Conservation (phyloP, 1,139 yeast species). For the Lodderomyces theae region DNA sequence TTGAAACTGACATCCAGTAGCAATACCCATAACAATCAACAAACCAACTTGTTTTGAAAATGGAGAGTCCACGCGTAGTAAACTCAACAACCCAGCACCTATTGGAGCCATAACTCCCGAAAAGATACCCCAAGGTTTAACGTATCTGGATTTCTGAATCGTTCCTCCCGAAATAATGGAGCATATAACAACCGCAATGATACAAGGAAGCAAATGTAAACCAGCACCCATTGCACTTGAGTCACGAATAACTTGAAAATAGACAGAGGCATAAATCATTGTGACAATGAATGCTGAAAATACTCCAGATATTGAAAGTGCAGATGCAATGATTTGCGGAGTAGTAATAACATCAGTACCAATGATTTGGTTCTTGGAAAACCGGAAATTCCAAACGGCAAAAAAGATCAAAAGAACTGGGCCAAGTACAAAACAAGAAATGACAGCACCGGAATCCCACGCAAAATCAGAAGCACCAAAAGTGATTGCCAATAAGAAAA, state of each 20-base stretch:
- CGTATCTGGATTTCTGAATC: conserved; percentile 27
- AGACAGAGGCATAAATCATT: conserved; percentile 30
- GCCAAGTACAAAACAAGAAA: conserved; percentile 46
- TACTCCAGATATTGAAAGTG: conserved; percentile 20
- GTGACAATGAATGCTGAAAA: conserved; percentile 27
- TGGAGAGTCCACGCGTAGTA: conserved; percentile 31
- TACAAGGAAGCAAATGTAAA: conserved; percentile 34
- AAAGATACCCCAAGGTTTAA: conserved; percentile 30
- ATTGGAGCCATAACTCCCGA: conserved; percentile 29
- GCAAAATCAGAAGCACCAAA: conserved; percentile 47
- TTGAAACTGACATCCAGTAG: conserved; percentile 32
- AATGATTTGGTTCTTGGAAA: conserved; percentile 27
- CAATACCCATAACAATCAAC: conserved; percentile 31
- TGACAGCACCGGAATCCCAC: conserved; percentile 52
- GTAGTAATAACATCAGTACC: conserved; percentile 26
- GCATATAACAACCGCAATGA: conserved; percentile 32
- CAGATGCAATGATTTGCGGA: conserved; percentile 24
- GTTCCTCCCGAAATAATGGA: conserved; percentile 30
- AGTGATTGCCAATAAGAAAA: conserved; percentile 40
- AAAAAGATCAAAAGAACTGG: conserved; percentile 23
- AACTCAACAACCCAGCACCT: conserved; percentile 34
- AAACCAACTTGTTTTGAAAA: conserved; percentile 32
- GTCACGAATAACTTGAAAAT: conserved; percentile 37
- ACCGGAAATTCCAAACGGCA: conserved; percentile 26
- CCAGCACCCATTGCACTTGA: conserved; percentile 39